Percentiles rank a stretch among this genome's conserved stretches.
Conservation (phyloP, 257 asterid species). For the Nicotiana otophora region DNA sequence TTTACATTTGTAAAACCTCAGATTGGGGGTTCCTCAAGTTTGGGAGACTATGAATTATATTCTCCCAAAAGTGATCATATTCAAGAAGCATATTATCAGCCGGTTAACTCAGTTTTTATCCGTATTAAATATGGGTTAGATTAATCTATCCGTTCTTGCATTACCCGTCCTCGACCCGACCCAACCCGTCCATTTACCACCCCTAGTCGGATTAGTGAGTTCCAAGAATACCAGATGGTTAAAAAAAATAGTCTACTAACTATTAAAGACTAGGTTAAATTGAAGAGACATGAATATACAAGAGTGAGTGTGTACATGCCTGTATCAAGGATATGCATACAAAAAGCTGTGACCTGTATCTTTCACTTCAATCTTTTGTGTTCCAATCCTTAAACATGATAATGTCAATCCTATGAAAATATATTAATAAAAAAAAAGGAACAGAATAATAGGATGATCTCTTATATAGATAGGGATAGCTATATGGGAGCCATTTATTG, state of each 20-base stretch:
- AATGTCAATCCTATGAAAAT: conserved; percentile 8
- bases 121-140: no score
- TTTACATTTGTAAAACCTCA: no score
- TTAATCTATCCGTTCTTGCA: no score
- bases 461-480: background rate
- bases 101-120: no score
- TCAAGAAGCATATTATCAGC: no score
- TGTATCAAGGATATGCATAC: background rate
- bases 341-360: background rate
- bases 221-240: no score
- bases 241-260: background rate
- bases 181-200: no score
- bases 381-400: conserved; percentile 8
- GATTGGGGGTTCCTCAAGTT: no score
- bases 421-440: background rate
- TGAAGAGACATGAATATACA: background rate
- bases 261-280: background rate
- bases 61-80: no score
- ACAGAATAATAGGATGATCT: conserved; percentile 8
- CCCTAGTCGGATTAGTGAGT: no score
- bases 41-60: no score
- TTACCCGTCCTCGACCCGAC: no score
- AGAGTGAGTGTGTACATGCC: background rate
- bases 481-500: background rate
- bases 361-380: background rate